Conservation (phyloP, 306 rosid species). For the Cyclanthera cordifolia region DNA sequence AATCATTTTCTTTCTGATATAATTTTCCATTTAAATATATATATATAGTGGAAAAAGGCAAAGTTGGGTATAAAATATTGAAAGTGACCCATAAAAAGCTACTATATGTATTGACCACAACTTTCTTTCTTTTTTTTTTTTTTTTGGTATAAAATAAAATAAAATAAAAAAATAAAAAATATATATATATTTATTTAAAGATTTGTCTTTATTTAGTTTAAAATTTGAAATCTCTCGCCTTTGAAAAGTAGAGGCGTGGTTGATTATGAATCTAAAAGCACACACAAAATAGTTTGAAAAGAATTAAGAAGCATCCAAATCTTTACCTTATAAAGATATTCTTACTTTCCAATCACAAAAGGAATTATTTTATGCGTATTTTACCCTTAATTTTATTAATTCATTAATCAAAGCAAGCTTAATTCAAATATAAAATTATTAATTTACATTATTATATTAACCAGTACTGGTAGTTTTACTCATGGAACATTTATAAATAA, state of each 20-base stretch:
- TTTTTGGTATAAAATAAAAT: not conserved
- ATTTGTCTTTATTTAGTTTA: conserved; percentile 7
- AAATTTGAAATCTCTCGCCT: not conserved
- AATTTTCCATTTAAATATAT: no score
- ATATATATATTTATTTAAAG: not conserved
- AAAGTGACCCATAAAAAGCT: not conserved
- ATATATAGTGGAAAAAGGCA: not conserved
- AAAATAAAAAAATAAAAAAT: not conserved
- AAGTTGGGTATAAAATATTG: not conserved
- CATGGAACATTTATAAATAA: no score
- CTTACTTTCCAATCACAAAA: conserved; percentile 8
- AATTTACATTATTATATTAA: no score
- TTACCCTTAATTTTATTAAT: not conserved
- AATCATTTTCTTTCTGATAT: no score
- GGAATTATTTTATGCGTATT: not conserved
- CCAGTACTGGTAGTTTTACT: no score
- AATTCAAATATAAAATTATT: no score
- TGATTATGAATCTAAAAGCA: conserved; percentile 21
- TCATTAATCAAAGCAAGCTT: no score
- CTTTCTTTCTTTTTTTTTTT: no score
- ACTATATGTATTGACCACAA: not conserved
- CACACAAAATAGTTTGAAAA: conserved; percentile 21
- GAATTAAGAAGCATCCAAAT: conserved; percentile 21
- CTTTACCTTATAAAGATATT: conserved; percentile 26
- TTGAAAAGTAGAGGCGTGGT: conserved; percentile 20